Evolutionary conservation across 768 basidiomycete species (phyloP), one percentile per base, ranked within the genome.

Genomic region (Amanita inopinata): DNA sequence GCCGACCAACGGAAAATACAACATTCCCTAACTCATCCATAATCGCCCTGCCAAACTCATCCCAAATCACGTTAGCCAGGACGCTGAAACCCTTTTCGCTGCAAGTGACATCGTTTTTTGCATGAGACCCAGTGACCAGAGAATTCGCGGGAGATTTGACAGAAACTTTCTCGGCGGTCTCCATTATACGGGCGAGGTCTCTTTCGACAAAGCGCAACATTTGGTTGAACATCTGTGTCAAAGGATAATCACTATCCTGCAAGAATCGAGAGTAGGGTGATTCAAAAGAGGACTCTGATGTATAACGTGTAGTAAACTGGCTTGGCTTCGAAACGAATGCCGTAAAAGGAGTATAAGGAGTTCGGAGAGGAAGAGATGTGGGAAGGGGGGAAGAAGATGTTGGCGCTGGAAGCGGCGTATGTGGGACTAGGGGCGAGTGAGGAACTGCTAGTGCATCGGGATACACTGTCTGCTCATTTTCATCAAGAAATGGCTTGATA

Each of bases 1-100:
- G 91, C 42, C 83, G 74, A 10, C 96, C 96, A 2, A 83, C 85
- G n/a, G 93, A 80, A 58, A 98, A 99, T 1, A 98, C 75, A 5
- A 78, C 62, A 15, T 62, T 63, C 0, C 94, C 93, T 32, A 98
- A 63, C 55, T 94, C 89, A 46, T 83, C 79, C 70, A 87, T 81
- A 36, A 99, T 76, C 0, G 86, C 74, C 31, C 69, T 66, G 1
- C 80, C 84, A 14, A 94, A 61, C 61, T 93, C 90, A 7, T 80
- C 80, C 86, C 91, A 94, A 3, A 98, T 67, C 6, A 94, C 85
- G 52, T 87, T 83, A 0, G 83, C 77, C 67, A 97, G 74, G 40
- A 98, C 80, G 47, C 89, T 76, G 56, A 92, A 97, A 0, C 78
- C 74, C 17, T 67, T 56, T 2, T 51, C 56, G 8, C 51, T 55